Base-by-base conservation (phyloP, 2,329 filamentous ascomycete species). In the Ascochyta fabae region DNA sequence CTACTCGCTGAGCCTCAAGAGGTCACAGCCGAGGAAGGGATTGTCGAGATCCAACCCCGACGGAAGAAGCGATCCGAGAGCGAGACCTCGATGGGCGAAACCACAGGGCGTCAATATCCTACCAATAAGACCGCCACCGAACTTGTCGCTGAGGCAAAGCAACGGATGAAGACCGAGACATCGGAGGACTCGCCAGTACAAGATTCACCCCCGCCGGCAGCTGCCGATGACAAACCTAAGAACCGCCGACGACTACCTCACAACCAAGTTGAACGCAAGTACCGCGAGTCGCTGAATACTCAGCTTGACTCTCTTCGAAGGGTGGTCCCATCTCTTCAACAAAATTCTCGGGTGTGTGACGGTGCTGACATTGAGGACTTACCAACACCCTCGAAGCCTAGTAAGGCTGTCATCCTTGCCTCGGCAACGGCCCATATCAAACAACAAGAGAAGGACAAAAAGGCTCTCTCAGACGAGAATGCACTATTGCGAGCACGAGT, bases 341-440 rank as follows among this genome's bases (percentile, higher is more conserved):
- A 77, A 27, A 69, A 68, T 23, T 58, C 58, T 56, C 69, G 56
- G 55, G 68, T 58, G n/a, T 78, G 67, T 58, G 74, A 75, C 43
- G 66, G 69, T 13, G 71, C 75, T 13, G 78, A 80, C 46, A 77
- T 79, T 27, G 78, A 80, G 52, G 77, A 80, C 54, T 60, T 76
- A 3, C 74, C 77, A 6, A 65, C 76, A 1, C 73, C 77, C 12
- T 75, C 74, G 4, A 77, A 78, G 54, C 68, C 78, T 8, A 75
- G 71, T 56, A 81, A 80, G 61, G 77, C 78, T n/a, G 77, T 79
- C 47, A 77, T 81, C 47, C 71, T 81, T 27, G 77, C 77, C 9
- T 78, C 75, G 1, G 78, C 79, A 19, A 78, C 77, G 22, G 75
- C 77, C 9, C 78, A 80, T 65, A 79, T 81, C 68, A 77, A 79